A percentile compares a stretch with the other conserved stretches of the same genome.
These are phyloP conservation scores for Wickerhamiella occidentalis DNA, from an alignment of 805 yeast species.

Conservation along the genomic window DNA sequence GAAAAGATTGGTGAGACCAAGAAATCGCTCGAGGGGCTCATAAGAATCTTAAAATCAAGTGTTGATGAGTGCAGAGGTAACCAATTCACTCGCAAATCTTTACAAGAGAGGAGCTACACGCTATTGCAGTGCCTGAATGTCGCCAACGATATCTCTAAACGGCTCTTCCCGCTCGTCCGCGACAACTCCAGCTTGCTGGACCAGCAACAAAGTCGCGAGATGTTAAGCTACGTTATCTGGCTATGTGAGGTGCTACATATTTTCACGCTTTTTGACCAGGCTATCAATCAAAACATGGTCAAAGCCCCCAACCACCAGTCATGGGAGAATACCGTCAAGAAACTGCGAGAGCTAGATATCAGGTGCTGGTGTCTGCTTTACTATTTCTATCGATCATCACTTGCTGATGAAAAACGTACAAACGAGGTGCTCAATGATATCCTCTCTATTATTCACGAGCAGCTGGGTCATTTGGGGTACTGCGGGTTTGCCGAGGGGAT, in stretches of 20 bases:
- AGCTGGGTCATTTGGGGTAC: conserved; percentile 54
- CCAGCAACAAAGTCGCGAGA: neutral
- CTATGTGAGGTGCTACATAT: conserved; percentile 28
- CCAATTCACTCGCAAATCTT: conserved; percentile 20
- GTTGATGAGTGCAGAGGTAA: conserved; percentile 29
- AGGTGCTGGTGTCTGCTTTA: conserved; percentile 30
- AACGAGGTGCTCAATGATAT: conserved; percentile 32
- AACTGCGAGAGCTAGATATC: conserved; percentile 26
- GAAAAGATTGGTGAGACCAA: conserved; percentile 31
- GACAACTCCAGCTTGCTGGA: conserved; percentile 16
- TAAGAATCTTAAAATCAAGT: conserved; percentile 36
- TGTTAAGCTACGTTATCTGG: conserved; percentile 19
- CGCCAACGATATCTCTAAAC: conserved; percentile 38
- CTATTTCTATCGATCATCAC: conserved; percentile 29
- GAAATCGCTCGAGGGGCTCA: conserved; percentile 38
- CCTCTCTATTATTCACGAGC: conserved; percentile 53
- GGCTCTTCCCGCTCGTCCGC: conserved; percentile 20
- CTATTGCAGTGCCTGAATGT: conserved; percentile 42
- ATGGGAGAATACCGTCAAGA: conserved; percentile 24
- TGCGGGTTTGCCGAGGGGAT: conserved; percentile 56
- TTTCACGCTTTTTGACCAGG: conserved; percentile 29
- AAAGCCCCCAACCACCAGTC: conserved; percentile 25
- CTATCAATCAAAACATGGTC: conserved; percentile 23
- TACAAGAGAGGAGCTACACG: conserved; percentile 31
- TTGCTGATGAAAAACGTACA: conserved; percentile 17